phyloP scores from a whole-genome alignment of 2,329 filamentous ascomycete species.

The Pseudocercospora eumusae region DNA sequence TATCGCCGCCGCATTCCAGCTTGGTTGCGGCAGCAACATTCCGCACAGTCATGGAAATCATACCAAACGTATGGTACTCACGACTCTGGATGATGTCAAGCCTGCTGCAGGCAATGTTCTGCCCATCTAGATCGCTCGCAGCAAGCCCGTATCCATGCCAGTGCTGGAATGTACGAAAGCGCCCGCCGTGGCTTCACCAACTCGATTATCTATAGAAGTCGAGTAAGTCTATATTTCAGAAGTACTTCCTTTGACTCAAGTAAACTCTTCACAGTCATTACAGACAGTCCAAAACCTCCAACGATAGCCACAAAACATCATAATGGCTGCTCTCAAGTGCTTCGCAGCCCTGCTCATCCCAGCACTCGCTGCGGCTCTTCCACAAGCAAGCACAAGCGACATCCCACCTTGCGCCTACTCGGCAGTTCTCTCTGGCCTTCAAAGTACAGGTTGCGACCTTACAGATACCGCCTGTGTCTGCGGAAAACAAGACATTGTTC shows the following conservation, averaged over 20 bases:
- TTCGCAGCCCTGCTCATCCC: slow-evolving; percentile 13
- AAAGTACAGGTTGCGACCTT: slow-evolving; percentile 19
- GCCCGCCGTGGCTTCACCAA: neutral
- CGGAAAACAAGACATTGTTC: slow-evolving; percentile 18
- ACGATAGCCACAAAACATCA: neutral
- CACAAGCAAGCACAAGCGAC: slow-evolving; percentile 19
- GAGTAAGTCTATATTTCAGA: slow-evolving; percentile 8
- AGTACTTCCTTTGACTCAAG: neutral
- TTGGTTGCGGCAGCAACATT: slow-evolving; percentile 11
- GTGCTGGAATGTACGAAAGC: slow-evolving; percentile 19
- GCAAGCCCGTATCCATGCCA: neutral
- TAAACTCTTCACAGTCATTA: slow-evolving; percentile 2
- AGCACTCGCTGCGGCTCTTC: slow-evolving; percentile 14
- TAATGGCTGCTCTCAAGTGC: slow-evolving; percentile 16
- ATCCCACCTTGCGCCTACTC: slow-evolving; percentile 26
- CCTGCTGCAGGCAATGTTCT: neutral
- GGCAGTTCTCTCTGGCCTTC: slow-evolving; percentile 20
- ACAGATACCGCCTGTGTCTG: slow-evolving; percentile 24
- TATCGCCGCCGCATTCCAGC: slow-evolving; percentile 5
- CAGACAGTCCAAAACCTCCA: neutral
- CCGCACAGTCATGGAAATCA: neutral
- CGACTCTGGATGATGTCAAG: neutral
- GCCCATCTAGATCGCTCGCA: slow-evolving; percentile 3
- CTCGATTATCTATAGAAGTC: neutral
- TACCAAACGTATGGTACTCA: neutral